Evolutionary conservation across 2,329 filamentous ascomycete genomes (phyloP).

Genomic region (Fusarium sp.): DNA sequence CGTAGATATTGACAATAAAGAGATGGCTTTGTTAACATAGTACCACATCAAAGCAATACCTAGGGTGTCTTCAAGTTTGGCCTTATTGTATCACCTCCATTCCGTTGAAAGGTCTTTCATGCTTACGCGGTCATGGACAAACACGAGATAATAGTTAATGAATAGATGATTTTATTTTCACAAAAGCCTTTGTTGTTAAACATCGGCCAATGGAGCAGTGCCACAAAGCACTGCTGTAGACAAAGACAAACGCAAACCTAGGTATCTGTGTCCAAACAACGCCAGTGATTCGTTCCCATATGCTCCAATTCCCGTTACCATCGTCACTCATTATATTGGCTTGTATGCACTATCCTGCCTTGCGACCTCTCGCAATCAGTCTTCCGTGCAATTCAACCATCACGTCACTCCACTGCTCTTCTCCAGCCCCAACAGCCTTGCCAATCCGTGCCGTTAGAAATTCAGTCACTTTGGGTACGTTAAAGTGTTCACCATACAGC

Average conservation of each 20-base stretch:
- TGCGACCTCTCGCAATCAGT: constrained; percentile 65
- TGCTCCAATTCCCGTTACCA: constrained; percentile 25
- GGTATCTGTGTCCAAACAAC: constrained; percentile 41
- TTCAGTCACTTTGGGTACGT: constrained; percentile 78
- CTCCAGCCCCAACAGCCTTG: constrained; percentile 48
- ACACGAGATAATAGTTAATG: not conserved
- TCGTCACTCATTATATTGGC: constrained; percentile 44
- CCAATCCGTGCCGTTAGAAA: constrained; percentile 69
- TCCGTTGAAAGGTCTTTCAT: not conserved
- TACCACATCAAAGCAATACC: not conserved
- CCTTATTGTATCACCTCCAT: not conserved
- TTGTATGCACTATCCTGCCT: constrained; percentile 45
- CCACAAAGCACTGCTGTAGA: not conserved
- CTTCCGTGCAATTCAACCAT: constrained; percentile 65
- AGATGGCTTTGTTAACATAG: not conserved
- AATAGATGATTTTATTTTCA: not conserved
- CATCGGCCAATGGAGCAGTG: constrained; percentile 9
- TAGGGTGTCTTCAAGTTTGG: not conserved
- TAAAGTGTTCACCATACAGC: constrained; percentile 82
- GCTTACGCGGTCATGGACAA: not conserved
- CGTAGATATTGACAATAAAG: not conserved
- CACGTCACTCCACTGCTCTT: constrained; percentile 63
- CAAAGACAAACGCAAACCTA: constrained; percentile 30
- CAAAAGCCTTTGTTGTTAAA: constrained; percentile 17
- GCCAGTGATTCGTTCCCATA: constrained; percentile 24